A percentile compares a stretch with the other conserved stretches of the same genome.
Conservation (phyloP, 2,329 filamentous ascomycete genomes). For the Aspergillus sp. region DNA sequence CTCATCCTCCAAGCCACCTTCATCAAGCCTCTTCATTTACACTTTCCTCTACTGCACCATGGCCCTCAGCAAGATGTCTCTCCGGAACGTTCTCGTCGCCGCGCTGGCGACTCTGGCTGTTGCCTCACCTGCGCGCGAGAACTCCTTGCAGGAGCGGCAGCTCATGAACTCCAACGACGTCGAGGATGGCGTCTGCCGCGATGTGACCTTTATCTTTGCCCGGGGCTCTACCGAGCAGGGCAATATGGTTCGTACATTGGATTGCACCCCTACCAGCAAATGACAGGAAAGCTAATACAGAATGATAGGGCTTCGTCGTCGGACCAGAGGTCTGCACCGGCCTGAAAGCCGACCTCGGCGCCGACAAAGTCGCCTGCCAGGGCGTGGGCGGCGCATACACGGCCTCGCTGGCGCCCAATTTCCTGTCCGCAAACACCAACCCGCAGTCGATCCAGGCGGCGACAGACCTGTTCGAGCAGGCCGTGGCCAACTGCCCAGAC, state of each 20-base stretch:
- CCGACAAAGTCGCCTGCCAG: slow-evolving; percentile 37
- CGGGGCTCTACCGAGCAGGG: slow-evolving; percentile 42
- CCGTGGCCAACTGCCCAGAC: slow-evolving; percentile 45
- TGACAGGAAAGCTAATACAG: background rate
- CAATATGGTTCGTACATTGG: slow-evolving; percentile 36
- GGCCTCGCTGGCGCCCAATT: slow-evolving; percentile 37
- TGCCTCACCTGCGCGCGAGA: slow-evolving; percentile 15
- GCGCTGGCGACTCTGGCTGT: slow-evolving; percentile 14
- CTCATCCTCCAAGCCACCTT: background rate
- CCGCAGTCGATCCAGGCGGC: slow-evolving; percentile 39
- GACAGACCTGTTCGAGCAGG: slow-evolving; percentile 40
- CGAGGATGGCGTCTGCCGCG: slow-evolving; percentile 33
- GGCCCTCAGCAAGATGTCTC: slow-evolving; percentile 9
- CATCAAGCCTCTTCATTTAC: background rate
- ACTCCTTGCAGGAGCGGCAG: slow-evolving; percentile 13
- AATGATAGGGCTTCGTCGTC: slow-evolving; percentile 28
- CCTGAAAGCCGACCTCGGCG: slow-evolving; percentile 23
- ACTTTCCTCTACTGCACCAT: background rate
- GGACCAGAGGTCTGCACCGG: slow-evolving; percentile 29
- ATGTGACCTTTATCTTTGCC: slow-evolving; percentile 42
- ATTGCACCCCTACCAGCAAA: background rate
- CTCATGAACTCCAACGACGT: slow-evolving; percentile 35
- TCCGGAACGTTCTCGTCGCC: slow-evolving; percentile 14
- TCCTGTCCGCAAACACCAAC: slow-evolving; percentile 39
- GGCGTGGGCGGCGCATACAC: slow-evolving; percentile 46